Evolutionary conservation across 179 eudicot genomes (phyloP).

Genomic region (Amaranthus tricolor): DNA sequence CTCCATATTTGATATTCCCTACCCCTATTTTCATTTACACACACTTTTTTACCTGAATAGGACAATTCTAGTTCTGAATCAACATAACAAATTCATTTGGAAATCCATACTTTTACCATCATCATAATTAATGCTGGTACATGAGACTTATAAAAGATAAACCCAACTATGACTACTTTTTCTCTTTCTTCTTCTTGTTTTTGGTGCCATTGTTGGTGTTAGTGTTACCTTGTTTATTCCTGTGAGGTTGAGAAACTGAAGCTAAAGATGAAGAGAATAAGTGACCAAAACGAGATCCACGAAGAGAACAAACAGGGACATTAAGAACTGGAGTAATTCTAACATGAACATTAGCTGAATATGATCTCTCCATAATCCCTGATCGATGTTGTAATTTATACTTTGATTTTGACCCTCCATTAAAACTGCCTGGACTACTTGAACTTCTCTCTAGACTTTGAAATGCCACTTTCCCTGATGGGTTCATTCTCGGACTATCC

Average conservation of each 20-base stretch:
- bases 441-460: slow-evolving; percentile 79
- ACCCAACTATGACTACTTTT: neutral
- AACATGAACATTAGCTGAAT: slow-evolving; percentile 79
- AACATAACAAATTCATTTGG: too few relatives aligned
- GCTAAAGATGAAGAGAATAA: slow-evolving; percentile 40
- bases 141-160: too few relatives aligned
- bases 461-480: slow-evolving; percentile 78
- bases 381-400: slow-evolving; percentile 29
- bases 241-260: slow-evolving; percentile 28
- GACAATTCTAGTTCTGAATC: too few relatives aligned
- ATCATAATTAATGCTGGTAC: too few relatives aligned
- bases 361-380: slow-evolving; percentile 81
- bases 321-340: slow-evolving; percentile 84
- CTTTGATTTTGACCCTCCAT: slow-evolving; percentile 56
- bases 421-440: slow-evolving; percentile 80
- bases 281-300: slow-evolving; percentile 49
- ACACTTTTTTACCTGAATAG: too few relatives aligned
- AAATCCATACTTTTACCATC: too few relatives aligned
- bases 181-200: neutral
- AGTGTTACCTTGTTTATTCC: slow-evolving; percentile 26
- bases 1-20: too few relatives aligned
- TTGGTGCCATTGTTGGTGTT: neutral
- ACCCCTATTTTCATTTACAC: too few relatives aligned
- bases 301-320: slow-evolving; percentile 80
- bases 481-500: slow-evolving; percentile 89